Percentiles rank a stretch among this genome's conserved stretches.
phyloP scores from a whole-genome alignment of 805 yeast genomes.

The Babjeviella inositovora region DNA sequence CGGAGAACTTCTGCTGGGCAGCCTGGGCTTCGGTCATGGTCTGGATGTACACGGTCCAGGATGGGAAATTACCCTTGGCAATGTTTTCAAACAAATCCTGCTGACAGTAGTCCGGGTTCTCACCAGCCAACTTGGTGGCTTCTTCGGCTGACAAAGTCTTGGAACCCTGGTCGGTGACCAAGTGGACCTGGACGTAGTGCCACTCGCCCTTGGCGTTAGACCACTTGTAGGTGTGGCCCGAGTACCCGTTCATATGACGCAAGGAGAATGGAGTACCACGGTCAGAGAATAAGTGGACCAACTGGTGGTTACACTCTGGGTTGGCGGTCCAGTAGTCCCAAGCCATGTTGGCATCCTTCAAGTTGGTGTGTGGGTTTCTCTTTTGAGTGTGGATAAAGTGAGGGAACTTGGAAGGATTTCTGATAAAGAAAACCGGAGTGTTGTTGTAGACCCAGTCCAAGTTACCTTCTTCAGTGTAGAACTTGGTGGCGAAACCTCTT shows the following conservation, averaged over 20 bases:
- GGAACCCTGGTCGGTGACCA: conserved; percentile 48
- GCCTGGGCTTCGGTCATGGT: conserved; percentile 79
- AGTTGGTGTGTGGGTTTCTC: conserved; percentile 69
- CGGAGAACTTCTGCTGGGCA: conserved; percentile 58
- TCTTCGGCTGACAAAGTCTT: conserved; percentile 36
- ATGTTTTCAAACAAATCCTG: conserved; percentile 69
- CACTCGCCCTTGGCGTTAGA: conserved; percentile 60
- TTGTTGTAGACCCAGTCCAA: conserved; percentile 77
- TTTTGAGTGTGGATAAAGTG: conserved; percentile 82
- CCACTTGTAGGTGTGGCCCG: conserved; percentile 80
- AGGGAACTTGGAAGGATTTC: conserved; percentile 80
- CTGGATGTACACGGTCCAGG: conserved; percentile 79
- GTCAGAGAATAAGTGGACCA: conserved; percentile 57
- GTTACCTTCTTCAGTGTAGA: conserved; percentile 75
- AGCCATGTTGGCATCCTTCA: conserved; percentile 68
- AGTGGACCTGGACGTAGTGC: conserved; percentile 68
- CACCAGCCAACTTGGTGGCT: conserved; percentile 52
- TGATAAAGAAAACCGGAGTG: conserved; percentile 72
- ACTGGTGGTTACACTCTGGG: conserved; percentile 65
- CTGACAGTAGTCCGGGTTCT: conserved; percentile 72
- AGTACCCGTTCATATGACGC: conserved; percentile 73
- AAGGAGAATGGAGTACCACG: conserved; percentile 69
- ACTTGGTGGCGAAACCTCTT: conserved; percentile 69
- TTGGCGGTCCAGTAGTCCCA: conserved; percentile 72
- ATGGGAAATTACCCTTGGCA: conserved; percentile 62